A percentile compares a stretch with the other conserved stretches of the same genome.
Evolutionary conservation across 257 asterid genomes (phyloP).

Genomic region (Scutellaria galericulata): DNA sequence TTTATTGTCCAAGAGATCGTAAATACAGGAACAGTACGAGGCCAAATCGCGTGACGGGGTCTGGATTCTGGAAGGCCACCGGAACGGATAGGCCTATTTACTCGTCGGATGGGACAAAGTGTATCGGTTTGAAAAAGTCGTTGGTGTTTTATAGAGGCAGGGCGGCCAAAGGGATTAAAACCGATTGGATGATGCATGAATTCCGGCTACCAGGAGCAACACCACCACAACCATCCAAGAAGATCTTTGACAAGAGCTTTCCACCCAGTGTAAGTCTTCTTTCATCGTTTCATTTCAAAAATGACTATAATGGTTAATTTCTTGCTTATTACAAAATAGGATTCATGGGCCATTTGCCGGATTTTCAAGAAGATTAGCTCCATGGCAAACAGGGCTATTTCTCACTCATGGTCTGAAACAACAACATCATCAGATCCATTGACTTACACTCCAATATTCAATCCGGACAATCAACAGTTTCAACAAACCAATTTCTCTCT

Average conservation of each 20-base stretch:
- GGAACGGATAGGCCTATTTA: constrained; percentile 83
- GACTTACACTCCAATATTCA: constrained; percentile 39
- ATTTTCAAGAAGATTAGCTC: constrained; percentile 72
- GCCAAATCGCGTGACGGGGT: constrained; percentile 74
- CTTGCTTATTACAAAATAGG: constrained; percentile 40
- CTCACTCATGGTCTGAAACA: constrained; percentile 52
- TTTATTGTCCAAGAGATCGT: constrained; percentile 78
- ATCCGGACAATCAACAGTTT: constrained; percentile 31
- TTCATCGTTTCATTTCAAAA: too few relatives aligned
- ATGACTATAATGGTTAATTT: background rate
- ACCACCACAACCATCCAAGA: constrained; percentile 49
- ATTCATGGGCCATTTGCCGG: constrained; percentile 85
- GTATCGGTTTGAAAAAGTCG: constrained; percentile 78
- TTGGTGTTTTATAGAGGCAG: constrained; percentile 79
- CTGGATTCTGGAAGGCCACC: constrained; percentile 86
- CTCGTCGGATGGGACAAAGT: constrained; percentile 60
- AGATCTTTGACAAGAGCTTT: constrained; percentile 51
- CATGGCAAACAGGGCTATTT: constrained; percentile 60
- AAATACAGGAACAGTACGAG: constrained; percentile 74
- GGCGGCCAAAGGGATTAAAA: constrained; percentile 77
- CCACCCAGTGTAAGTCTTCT: constrained; percentile 52
- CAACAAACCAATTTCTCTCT: constrained; percentile 43
- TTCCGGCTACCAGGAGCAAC: constrained; percentile 66
- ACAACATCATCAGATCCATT: constrained; percentile 35
- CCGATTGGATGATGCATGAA: constrained; percentile 94